Conservation (phyloP, 2,329 filamentous ascomycete species). For the Neonectria hederae region DNA sequence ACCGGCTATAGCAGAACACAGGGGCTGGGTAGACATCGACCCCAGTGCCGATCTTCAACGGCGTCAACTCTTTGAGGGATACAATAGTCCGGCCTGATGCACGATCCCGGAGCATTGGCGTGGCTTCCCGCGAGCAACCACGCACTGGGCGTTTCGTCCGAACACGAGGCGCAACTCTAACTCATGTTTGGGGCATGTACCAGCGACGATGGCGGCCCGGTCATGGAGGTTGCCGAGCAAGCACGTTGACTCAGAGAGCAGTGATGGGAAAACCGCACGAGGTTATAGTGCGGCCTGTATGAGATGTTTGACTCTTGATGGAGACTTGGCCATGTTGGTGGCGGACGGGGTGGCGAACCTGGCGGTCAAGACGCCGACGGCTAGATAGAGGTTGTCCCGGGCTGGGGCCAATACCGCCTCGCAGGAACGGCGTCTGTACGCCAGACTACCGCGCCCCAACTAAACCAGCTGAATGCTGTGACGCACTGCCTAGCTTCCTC, state of each 20-base stretch:
- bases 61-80: conserved; percentile 4
- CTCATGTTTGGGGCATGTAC: conserved; percentile 19
- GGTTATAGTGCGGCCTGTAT: neutral
- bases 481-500: conserved; percentile 2
- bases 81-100: conserved; percentile 17
- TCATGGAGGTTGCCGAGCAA: conserved; percentile 21
- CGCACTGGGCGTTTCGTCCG: conserved; percentile 20
- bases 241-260: conserved; percentile 14
- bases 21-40: neutral
- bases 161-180: conserved; percentile 35
- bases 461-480: conserved; percentile 11
- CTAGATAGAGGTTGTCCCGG: neutral
- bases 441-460: neutral
- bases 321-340: conserved; percentile 1
- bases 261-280: conserved; percentile 6
- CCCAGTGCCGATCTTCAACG: conserved; percentile 5
- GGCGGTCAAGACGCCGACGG: neutral
- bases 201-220: conserved; percentile 17
- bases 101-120: conserved; percentile 23
- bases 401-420: neutral
- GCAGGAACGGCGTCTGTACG: conserved; percentile 7
- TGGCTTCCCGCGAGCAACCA: conserved; percentile 24
- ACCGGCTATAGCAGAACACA: conserved; percentile 4
- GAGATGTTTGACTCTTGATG: neutral
- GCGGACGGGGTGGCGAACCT: conserved; percentile 8